Conservation (phyloP, 768 basidiomycete species). For the Sporobolomyces roseus region DNA sequence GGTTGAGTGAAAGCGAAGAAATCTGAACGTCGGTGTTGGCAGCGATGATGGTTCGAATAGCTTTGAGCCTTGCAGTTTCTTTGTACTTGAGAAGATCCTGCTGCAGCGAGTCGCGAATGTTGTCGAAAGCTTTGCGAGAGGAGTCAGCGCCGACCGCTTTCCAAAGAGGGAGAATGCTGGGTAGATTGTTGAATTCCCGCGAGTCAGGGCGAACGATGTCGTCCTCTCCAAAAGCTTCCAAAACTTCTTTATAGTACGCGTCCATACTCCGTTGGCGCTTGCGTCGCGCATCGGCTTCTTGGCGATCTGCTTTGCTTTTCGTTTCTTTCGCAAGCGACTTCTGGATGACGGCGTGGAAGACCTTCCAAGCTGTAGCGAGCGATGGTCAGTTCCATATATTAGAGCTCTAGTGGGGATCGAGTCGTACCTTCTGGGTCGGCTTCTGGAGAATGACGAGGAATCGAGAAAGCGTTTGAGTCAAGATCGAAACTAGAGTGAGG, state of each 20-base stretch:
- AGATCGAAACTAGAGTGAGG: slow-evolving; percentile 56
- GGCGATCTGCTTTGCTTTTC: background rate
- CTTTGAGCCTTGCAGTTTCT: background rate
- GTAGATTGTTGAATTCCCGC: background rate
- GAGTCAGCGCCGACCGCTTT: background rate
- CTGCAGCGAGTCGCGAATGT: background rate
- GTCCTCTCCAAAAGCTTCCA: background rate
- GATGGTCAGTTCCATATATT: too few relatives aligned
- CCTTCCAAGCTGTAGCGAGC: too few relatives aligned
- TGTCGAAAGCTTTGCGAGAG: background rate
- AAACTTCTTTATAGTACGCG: background rate
- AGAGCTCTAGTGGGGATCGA: background rate
- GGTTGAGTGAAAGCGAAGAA: background rate
- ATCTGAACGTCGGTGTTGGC: background rate
- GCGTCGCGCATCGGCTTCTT: background rate
- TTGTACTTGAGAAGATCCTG: background rate
- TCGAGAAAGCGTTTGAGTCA: background rate
- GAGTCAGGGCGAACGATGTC: background rate
- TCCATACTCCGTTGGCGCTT: background rate
- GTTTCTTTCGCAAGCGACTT: background rate
- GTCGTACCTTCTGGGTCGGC: background rate
- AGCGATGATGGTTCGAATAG: background rate
- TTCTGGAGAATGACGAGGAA: background rate
- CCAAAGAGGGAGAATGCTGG: background rate
- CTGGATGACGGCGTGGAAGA: too few relatives aligned